Base-by-base conservation (phyloP, 2,329 filamentous ascomycete species). In the Dendrostoma leiphaemia region DNA sequence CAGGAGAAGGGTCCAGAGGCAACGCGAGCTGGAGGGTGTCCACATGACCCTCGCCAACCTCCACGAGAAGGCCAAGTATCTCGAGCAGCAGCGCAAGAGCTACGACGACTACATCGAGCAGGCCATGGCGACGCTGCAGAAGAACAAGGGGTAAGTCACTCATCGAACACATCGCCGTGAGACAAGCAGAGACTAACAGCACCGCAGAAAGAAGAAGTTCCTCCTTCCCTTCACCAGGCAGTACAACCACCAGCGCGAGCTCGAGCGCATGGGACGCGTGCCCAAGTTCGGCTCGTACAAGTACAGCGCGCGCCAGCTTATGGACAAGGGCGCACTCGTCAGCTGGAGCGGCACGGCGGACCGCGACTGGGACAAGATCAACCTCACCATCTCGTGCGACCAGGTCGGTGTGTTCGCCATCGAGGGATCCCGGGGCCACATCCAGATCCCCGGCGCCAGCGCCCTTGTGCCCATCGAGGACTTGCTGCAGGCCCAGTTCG, bases 81-180 rank as follows among this genome's bases (percentile, higher is more conserved):
- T 99, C 9, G 94, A 99, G 67, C 89, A 91, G 63, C 94, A 99
- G 73, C 84, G 96, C 57, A 96, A 96, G 79, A 94, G 88, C 61
- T 99, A 99, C 74, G 96, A 99, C 68, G 91, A 99, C 74, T 99
- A 99, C 73, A 96, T 99, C 66, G 95, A 99, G 74, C 92, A 96
- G 71, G 93, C 94, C 46, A 97, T 99, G 90, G 82, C 92, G 57
- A 99, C 95, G 4, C 79, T 99, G 55, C 94, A 97, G 71, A 96
- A 90, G 74, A 96, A 97, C 72, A 97, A 97, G 74, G 92, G 88
- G 83, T 87, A 79, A 69, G 81, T 71, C 45, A 35, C 13, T 53
- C 45, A n/a, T 40, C 38, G 17, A 15, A 29, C 48, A 48, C 29
- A 35, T 28, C 35, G 7, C 21, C 13, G 28, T 34, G 23, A 56